Evolutionary conservation across 2,329 filamentous ascomycete genomes (phyloP), one percentile per base, ranked within the genome.

Genomic region (Ophiostoma fasciatum): DNA sequence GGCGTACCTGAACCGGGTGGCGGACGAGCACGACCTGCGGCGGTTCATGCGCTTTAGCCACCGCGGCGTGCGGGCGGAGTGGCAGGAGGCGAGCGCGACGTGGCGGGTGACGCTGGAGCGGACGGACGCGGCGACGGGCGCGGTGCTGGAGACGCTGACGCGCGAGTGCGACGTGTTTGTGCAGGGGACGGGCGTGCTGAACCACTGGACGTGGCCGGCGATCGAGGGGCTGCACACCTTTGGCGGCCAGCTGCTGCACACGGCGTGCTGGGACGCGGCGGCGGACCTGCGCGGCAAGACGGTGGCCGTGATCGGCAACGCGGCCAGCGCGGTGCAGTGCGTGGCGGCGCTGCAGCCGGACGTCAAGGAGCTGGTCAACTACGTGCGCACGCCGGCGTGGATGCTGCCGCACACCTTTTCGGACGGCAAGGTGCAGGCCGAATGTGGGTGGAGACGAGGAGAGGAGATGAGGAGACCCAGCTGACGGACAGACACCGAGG

Each of bases 91-190:
- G 12, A 25, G 12, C 9, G 25, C 13, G 2, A 17, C 11, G 20
- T 36, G 34, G 34, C 20, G 8, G 4, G 27, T 36, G 3, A 19
- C 10, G 6, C 5, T 23, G 18, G n/a, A n/a, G n/a, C n/a, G n/a
- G n/a, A 36, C 28, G 2, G 18, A 15, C 8, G 10, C 39, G 14
- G 20, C 21, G n/a, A 15, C 26, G 7, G 5, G 27, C 26, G 17
- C 13, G 7, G 18, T 12, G 4, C 28, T 5, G 4, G 28, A 28
- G n/a, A 22, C 21, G 21, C 6, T 10, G 21, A 22, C 21, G 18
- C 15, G 20, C 31, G 56, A 57, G 33, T 64, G 59, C 36, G 59
- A 66, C 35, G 55, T 68, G 14, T 49, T 69, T 7, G 45, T 68
- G 34, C 64, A 65, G 6, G 28, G 12, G 5, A 29, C 12, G 8